Conservation (phyloP, 768 basidiomycete species). For the Cantharellus cinnabarinus region DNA sequence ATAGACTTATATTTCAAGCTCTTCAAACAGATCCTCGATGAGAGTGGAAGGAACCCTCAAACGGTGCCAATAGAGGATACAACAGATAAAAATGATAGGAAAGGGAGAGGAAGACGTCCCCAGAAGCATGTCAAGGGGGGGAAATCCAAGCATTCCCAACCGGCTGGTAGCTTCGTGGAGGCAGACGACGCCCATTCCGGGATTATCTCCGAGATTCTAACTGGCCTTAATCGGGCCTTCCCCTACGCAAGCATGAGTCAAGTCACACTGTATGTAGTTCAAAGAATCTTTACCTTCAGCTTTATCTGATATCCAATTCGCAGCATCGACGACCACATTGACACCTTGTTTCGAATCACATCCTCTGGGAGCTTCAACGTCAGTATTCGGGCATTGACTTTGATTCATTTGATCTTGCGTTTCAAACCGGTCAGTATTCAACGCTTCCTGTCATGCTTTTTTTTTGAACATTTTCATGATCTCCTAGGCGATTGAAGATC, state of each 20-base stretch:
- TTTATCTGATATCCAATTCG: not conserved
- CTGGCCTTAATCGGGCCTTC: slow-evolving; percentile 85
- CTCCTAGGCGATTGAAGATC: slow-evolving; percentile 18
- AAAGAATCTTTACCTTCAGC: not conserved
- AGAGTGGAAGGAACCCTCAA: slow-evolving; percentile 22
- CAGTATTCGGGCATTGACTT: slow-evolving; percentile 73
- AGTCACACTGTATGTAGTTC: slow-evolving; percentile 12
- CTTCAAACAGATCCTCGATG: slow-evolving; percentile 68
- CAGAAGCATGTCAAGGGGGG: slow-evolving; percentile 21
- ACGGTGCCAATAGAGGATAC: slow-evolving; percentile 15
- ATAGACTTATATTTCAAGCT: slow-evolving; percentile 88
- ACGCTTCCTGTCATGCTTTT: slow-evolving; percentile 16
- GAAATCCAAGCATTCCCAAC: slow-evolving; percentile 10
- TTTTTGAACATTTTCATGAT: not conserved
- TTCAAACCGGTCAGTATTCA: not conserved
- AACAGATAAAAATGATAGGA: slow-evolving; percentile 17
- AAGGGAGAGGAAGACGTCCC: slow-evolving; percentile 13
- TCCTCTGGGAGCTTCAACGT: slow-evolving; percentile 95
- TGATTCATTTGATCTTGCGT: slow-evolving; percentile 25
- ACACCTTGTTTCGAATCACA: slow-evolving; percentile 85
- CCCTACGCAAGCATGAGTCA: slow-evolving; percentile 76
- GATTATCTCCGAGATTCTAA: slow-evolving; percentile 74
- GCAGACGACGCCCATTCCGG: slow-evolving; percentile 65
- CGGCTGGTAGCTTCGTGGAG: slow-evolving; percentile 35
- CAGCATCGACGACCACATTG: slow-evolving; percentile 71